phyloP scores from a whole-genome alignment of 73 alveolate genomes.

The Stentor coeruleus region DNA sequence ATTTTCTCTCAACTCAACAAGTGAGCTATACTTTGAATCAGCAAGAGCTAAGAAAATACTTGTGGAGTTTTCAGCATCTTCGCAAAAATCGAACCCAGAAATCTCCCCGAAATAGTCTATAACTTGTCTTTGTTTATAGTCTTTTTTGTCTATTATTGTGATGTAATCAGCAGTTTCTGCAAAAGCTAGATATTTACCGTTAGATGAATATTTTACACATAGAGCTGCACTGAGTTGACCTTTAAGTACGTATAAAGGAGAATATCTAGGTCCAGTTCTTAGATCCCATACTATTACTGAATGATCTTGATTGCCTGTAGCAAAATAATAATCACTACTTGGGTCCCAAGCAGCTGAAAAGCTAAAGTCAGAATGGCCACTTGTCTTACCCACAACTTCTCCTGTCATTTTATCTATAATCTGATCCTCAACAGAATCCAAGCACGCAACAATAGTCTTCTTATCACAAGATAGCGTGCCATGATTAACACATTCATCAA shows the following conservation, averaged over 20 bases:
- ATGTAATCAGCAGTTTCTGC: constrained; percentile 29
- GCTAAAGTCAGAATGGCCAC: constrained; percentile 13
- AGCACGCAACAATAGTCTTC: not conserved
- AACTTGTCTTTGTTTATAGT: constrained; percentile 6
- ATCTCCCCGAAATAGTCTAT: constrained; percentile 25
- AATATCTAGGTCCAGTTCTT: not conserved
- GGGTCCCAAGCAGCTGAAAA: constrained; percentile 28
- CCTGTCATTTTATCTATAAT: constrained; percentile 9
- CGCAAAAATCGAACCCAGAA: constrained; percentile 19
- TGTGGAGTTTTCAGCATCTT: not conserved
- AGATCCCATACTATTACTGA: constrained; percentile 19
- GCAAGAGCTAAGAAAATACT: not conserved
- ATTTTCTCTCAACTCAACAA: not conserved
- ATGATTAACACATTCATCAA: constrained; percentile 3
- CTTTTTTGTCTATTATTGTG: not conserved
- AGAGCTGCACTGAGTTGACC: constrained; percentile 14
- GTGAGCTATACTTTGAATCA: constrained; percentile 1
- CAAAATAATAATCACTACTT: not conserved
- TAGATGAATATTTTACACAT: not conserved
- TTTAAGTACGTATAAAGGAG: not conserved
- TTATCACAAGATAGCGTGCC: not conserved
- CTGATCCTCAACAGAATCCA: not conserved
- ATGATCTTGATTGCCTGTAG: constrained; percentile 22
- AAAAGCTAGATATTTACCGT: constrained; percentile 27
- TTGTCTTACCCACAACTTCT: not conserved